These are phyloP conservation scores for Aspergillus sp. DNA, from an alignment of 2,329 filamentous ascomycete genomes.

Conservation along the genomic window DNA sequence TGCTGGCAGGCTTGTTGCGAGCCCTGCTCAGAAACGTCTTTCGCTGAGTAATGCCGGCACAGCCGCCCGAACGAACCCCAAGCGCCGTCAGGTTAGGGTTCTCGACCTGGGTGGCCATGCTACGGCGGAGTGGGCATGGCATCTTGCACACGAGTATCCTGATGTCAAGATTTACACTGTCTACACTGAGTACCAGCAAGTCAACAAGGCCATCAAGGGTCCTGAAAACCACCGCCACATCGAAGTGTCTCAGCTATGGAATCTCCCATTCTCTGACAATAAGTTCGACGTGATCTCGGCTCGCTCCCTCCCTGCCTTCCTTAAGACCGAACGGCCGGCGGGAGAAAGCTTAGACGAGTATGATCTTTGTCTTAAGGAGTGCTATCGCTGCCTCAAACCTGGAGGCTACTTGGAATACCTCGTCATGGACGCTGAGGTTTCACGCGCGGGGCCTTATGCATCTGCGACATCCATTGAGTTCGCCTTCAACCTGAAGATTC, in stretches of 20 bases:
- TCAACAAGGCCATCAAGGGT: slow-evolving; percentile 74
- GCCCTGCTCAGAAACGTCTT: slow-evolving; percentile 46
- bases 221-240: slow-evolving; percentile 86
- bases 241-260: slow-evolving; percentile 72
- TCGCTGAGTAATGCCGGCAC: slow-evolving; percentile 27
- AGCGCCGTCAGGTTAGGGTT: slow-evolving; percentile 60
- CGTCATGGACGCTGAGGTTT: slow-evolving; percentile 84
- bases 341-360: slow-evolving; percentile 79
- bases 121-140: slow-evolving; percentile 94
- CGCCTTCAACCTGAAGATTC: slow-evolving; percentile 80
- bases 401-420: slow-evolving; percentile 91
- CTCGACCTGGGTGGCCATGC: slow-evolving; percentile 84
- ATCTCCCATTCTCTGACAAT: slow-evolving; percentile 78
- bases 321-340: slow-evolving; percentile 66
- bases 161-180: slow-evolving; percentile 86
- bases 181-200: slow-evolving; percentile 70
- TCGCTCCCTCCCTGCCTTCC: slow-evolving; percentile 77
- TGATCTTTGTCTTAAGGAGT: slow-evolving; percentile 80
- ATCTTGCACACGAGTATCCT: slow-evolving; percentile 81
- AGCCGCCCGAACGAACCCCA: slow-evolving; percentile 26
- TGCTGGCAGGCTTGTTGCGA: slow-evolving; percentile 60
- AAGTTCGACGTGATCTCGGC: slow-evolving; percentile 93
- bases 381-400: slow-evolving; percentile 86
- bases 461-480: slow-evolving; percentile 89
- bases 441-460: slow-evolving; percentile 76